These are phyloP conservation scores for Ogataea allantospora DNA, from an alignment of 805 yeast species.

Conservation along the genomic window DNA sequence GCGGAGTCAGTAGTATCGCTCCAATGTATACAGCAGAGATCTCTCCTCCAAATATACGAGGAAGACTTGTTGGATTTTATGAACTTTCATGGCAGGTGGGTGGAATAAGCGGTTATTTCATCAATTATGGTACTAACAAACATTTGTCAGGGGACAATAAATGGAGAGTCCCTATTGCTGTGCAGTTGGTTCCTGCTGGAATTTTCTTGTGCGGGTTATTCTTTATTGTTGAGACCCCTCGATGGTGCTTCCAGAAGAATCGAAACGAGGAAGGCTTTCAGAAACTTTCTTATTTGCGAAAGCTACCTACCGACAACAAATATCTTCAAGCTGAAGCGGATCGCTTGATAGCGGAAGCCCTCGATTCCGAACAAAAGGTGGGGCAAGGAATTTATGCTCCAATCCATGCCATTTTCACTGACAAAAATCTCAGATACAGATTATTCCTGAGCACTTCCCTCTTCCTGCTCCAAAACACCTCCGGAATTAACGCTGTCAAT, in stretches of 20 bases:
- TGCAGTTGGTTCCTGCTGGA: conserved; percentile 49
- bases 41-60: conserved; percentile 60
- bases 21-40: conserved; percentile 72
- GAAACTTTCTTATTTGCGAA: conserved; percentile 35
- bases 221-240: conserved; percentile 51
- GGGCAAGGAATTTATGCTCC: conserved; percentile 6
- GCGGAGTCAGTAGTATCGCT: conserved; percentile 64
- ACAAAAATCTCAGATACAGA: conserved; percentile 25
- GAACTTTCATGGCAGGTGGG: conserved; percentile 44
- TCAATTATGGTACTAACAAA: conserved; percentile 32
- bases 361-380: conserved; percentile 1
- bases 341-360: conserved; percentile 52
- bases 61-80: conserved; percentile 56
- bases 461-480: conserved; percentile 20
- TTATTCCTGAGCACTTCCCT: conserved; percentile 24
- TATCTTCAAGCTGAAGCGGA: conserved; percentile 53
- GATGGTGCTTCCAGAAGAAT: conserved; percentile 47
- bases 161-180: conserved; percentile 45
- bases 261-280: conserved; percentile 43
- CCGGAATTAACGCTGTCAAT: conserved; percentile 47
- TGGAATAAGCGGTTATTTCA: conserved; percentile 32
- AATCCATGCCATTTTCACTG: conserved; percentile 35
- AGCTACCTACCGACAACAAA: conserved; percentile 39
- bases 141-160: conserved; percentile 26
- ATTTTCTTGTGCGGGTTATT: conserved; percentile 39